phyloP scores from a whole-genome alignment of 805 yeast genomes.

The Yarrowia yakushimensis region DNA sequence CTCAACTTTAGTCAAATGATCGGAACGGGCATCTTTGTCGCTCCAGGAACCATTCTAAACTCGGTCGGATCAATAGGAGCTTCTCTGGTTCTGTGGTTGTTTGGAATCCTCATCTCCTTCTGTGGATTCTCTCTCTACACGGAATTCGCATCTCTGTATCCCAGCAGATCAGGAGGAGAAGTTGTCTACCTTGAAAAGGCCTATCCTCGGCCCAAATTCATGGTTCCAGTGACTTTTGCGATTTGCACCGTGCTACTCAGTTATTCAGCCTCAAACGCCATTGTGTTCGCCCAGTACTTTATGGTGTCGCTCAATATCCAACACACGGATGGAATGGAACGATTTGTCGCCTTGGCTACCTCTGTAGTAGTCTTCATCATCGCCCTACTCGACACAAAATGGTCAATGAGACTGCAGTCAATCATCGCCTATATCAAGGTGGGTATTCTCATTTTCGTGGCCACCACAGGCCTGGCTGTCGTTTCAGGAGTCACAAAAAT shows the following conservation, averaged over 20 bases:
- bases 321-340: background rate
- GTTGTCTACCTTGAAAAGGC: constrained; percentile 8
- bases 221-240: constrained; percentile 9
- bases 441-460: background rate
- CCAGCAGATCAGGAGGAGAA: constrained; percentile 31
- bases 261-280: constrained; percentile 10
- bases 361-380: background rate
- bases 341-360: background rate
- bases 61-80: constrained; percentile 59
- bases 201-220: background rate
- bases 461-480: background rate
- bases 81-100: constrained; percentile 53
- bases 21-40: background rate
- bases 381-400: background rate
- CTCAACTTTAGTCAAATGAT: constrained; percentile 7
- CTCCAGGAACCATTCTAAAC: constrained; percentile 42
- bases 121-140: constrained; percentile 4
- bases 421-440: constrained; percentile 7
- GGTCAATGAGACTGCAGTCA: constrained; percentile 1
- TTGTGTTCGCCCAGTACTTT: background rate
- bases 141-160: background rate
- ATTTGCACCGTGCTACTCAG: background rate
- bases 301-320: background rate
- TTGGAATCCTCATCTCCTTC: constrained; percentile 40
- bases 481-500: background rate